Base-by-base conservation (phyloP, 169 alveolate species). In the Plasmodium relictum region DNA sequence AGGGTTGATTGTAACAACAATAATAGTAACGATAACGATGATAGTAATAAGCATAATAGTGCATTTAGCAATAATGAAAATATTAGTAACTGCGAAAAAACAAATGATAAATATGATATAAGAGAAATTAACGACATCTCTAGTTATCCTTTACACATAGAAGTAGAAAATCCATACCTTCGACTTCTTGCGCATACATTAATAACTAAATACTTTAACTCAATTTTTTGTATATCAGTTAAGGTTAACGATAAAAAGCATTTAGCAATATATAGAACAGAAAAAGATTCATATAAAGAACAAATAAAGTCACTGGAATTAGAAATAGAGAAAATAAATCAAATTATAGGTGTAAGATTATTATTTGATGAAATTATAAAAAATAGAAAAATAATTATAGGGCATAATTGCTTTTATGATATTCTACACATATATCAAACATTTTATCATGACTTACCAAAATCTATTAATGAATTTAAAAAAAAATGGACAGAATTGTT, bases 391-490 rank as follows among this genome's bases (percentile, higher is more conserved):
- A 88, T 95, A 20, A 74, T 96, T 1, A 96, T 95, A 6, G 98
- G 98, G 56, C 98, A 96, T 92, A 95, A 95, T 92, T 96, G 98
- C 66, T 96, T 96, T 85, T 95, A 95, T 74, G 98, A 96, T 74
- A 76, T 96, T 52, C 73, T 95, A 59, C 98, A 96, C 85, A 76
- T 96, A 68, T 95, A 93, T 88, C 98, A 96, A 56, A 94, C 96
- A 31, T 95, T 95, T 76, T 94, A 92, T 88, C 95, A 95, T 26
- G 97, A 94, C 10, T 78, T 96, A 45, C 97, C 98, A 12, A 94
- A 92, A 12, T 62, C 93, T 0, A 96, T 95, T 37, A 88, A 89
- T 41, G 95, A 71, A 22, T 96, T 96, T 91, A 96, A 95, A 90
- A 66, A 71, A 88, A 63, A 58, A 68, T 96, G 97, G 97, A 93